Evolutionary conservation across 2,329 filamentous ascomycete species (phyloP).

Genomic region (Mycosphaerelloides madeirae): DNA sequence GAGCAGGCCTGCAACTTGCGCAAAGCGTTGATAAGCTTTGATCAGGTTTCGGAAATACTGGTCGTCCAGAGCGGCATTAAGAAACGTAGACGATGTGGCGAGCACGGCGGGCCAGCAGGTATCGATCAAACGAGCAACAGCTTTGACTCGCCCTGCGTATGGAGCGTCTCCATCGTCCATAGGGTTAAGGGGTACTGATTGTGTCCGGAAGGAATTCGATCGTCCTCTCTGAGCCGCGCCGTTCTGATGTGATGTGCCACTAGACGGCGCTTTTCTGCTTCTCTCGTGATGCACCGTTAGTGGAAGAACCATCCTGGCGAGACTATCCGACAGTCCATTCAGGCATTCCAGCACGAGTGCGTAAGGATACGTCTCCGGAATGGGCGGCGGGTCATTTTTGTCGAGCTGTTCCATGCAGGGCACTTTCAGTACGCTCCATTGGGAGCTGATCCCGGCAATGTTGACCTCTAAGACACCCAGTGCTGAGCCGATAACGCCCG

Average conservation of each 20-base stretch:
- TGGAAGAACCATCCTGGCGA: slow-evolving; percentile 89
- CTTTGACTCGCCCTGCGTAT: slow-evolving; percentile 64
- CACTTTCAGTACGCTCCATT: slow-evolving; percentile 84
- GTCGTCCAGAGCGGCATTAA: slow-evolving; percentile 85
- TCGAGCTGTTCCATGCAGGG: slow-evolving; percentile 92
- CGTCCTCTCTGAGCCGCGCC: slow-evolving; percentile 39
- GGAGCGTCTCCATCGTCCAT: slow-evolving; percentile 69
- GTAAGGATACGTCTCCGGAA: slow-evolving; percentile 93
- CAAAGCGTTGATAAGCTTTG: slow-evolving; percentile 87
- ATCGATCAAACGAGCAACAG: slow-evolving; percentile 77
- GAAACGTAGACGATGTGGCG: slow-evolving; percentile 89
- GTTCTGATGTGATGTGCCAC: slow-evolving; percentile 8
- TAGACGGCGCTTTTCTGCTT: slow-evolving; percentile 14
- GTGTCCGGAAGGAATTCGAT: slow-evolving; percentile 65
- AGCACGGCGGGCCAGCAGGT: slow-evolving; percentile 94
- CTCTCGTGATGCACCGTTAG: slow-evolving; percentile 75
- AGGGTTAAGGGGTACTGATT: slow-evolving; percentile 79
- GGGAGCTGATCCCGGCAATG: slow-evolving; percentile 72
- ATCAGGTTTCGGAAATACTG: slow-evolving; percentile 93
- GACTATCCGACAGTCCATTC: slow-evolving; percentile 80
- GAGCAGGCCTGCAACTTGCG: slow-evolving; percentile 86
- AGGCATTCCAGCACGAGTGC: slow-evolving; percentile 84
- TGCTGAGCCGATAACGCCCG: slow-evolving; percentile 76
- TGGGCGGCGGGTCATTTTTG: slow-evolving; percentile 74
- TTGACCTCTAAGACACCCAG: slow-evolving; percentile 62